phyloP scores from a whole-genome alignment of 257 asterid species.

The Lavandula angustifolia region DNA sequence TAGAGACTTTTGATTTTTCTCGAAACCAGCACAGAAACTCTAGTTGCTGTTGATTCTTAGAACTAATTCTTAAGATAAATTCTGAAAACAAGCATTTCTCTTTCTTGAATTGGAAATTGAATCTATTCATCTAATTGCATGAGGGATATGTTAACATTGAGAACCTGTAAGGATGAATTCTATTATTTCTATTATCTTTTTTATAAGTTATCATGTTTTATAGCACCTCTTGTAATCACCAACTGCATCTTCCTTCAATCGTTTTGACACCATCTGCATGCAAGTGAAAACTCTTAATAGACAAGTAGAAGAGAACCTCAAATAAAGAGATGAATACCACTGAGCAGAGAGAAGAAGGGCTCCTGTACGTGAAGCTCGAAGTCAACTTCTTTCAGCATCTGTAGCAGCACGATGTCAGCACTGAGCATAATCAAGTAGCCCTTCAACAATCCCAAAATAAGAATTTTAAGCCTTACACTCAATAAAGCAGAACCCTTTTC shows the following conservation, averaged over 20 bases:
- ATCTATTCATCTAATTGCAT: constrained; percentile 8
- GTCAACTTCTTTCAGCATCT: constrained; percentile 65
- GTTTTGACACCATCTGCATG: constrained; percentile 71
- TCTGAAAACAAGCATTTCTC: background rate
- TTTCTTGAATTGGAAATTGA: constrained; percentile 1
- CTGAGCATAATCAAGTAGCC: constrained; percentile 24
- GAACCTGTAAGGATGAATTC: background rate
- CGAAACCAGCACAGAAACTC: background rate
- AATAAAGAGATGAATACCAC: constrained; percentile 44
- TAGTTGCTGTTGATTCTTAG: background rate
- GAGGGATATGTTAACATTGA: constrained; percentile 4
- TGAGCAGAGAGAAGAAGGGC: constrained; percentile 79
- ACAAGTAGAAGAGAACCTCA: constrained; percentile 15
- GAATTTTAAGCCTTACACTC: constrained; percentile 38
- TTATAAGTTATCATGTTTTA: no score
- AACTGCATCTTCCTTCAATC: constrained; percentile 86
- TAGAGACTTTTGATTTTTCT: background rate
- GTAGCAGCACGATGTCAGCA: constrained; percentile 20
- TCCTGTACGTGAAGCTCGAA: constrained; percentile 90
- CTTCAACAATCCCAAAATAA: constrained; percentile 11
- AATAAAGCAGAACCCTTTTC: constrained; percentile 55
- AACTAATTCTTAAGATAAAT: background rate
- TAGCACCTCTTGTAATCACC: constrained; percentile 65
- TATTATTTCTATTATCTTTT: no score
- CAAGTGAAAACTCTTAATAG: constrained; percentile 5